These are phyloP conservation scores for Marchantia polymorpha DNA, from an alignment of 225 moss, liverwort and hornwort species.

Conservation along the genomic window DNA sequence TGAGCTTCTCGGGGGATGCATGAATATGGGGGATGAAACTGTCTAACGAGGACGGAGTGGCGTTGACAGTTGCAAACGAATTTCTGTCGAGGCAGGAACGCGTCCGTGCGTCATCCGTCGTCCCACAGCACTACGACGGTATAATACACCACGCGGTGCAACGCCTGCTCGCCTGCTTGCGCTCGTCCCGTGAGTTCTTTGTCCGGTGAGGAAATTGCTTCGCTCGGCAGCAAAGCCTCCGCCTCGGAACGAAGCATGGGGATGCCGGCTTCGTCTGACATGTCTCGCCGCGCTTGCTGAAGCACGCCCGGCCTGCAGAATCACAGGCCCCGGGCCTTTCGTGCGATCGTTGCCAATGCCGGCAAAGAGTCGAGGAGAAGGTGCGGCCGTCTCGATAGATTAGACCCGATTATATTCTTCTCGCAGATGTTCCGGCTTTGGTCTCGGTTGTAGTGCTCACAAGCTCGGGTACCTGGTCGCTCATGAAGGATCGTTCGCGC, in stretches of 20 bases:
- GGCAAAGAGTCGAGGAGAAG: neutral
- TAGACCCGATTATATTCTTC: neutral
- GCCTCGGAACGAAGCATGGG: neutral
- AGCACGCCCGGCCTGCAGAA: neutral
- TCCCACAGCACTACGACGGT: neutral
- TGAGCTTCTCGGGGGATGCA: neutral
- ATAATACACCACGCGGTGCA: neutral
- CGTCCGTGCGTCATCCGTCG: no score
- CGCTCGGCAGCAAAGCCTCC: neutral
- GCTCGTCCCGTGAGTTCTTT: neutral
- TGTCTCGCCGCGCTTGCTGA: neutral
- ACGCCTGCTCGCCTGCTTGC: neutral
- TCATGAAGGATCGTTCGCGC: no score
- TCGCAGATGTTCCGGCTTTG: neutral
- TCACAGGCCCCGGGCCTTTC: neutral
- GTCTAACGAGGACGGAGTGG: neutral
- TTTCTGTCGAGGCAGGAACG: neutral
- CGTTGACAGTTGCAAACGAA: neutral
- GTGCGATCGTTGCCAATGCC: neutral
- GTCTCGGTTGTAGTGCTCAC: neutral
- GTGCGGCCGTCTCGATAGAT: neutral
- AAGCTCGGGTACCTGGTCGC: neutral
- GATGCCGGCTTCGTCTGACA: neutral
- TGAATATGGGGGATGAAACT: no score
- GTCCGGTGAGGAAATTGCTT: neutral